Conservation (phyloP, 306 rosid species). For the Cyclanthera cordifolia region DNA sequence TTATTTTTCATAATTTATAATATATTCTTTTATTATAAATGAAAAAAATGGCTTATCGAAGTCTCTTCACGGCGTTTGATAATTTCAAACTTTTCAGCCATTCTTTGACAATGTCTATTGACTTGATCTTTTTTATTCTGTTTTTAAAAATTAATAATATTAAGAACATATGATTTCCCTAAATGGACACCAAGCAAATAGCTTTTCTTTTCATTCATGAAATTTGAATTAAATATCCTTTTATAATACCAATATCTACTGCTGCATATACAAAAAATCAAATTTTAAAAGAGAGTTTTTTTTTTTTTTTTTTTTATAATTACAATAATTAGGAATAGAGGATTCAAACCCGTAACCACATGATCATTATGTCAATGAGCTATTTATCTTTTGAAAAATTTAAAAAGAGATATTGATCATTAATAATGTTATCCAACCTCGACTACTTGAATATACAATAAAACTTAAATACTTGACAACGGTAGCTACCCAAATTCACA, state of each 20-base stretch:
- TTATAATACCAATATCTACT: neutral
- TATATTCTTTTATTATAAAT: too few species aligned
- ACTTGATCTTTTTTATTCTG: neutral
- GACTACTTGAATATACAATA: neutral
- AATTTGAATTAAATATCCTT: neutral
- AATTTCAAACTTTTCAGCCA: slow-evolving; percentile 3
- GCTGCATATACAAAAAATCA: neutral
- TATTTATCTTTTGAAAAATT: too few species aligned
- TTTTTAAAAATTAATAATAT: too few species aligned
- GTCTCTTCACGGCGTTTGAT: slow-evolving; percentile 4
- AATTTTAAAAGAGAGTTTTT: neutral
- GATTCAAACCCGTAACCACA: too few species aligned
- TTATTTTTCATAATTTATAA: too few species aligned
- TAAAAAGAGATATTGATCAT: too few species aligned
- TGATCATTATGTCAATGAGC: too few species aligned
- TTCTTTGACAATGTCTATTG: neutral
- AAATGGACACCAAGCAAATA: neutral
- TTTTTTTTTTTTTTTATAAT: too few species aligned
- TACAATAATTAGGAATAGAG: too few species aligned
- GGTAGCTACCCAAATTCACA: neutral
- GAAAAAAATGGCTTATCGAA: neutral
- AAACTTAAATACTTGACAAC: neutral
- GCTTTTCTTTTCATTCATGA: neutral
- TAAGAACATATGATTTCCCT: neutral
- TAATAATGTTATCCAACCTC: neutral